Evolutionary conservation across 179 eudicot species (phyloP).

Genomic region (Amaranthus tricolor): DNA sequence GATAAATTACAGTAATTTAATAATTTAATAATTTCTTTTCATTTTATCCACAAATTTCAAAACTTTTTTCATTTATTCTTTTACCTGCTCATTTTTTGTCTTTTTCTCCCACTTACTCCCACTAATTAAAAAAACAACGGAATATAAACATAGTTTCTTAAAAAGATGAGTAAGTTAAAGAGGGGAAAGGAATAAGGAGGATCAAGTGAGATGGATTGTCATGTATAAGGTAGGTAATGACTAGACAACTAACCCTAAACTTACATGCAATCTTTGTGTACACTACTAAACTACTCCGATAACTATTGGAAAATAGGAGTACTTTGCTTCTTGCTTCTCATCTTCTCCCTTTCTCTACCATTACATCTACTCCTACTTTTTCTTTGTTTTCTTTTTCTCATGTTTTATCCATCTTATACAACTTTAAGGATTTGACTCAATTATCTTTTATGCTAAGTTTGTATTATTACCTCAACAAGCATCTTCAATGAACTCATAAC

Average conservation of each 20-base stretch:
- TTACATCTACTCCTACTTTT: slow-evolving; percentile 4
- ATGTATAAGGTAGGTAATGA: slow-evolving; percentile 49
- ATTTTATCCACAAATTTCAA: no score
- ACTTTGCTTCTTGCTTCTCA: slow-evolving; percentile 31
- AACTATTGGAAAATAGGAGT: no score
- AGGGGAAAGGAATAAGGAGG: slow-evolving; percentile 28
- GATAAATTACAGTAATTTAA: no score
- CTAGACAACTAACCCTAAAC: slow-evolving; percentile 44
- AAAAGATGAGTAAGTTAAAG: no score
- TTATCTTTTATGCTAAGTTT: slow-evolving; percentile 31
- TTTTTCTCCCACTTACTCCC: no score
- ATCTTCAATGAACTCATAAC: slow-evolving; percentile 10
- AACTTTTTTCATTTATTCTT: no score
- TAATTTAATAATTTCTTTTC: no score
- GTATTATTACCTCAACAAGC: slow-evolving; percentile 16
- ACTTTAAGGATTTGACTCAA: slow-evolving; percentile 22
- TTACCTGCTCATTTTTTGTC: no score
- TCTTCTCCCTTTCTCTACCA: neutral
- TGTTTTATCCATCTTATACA: slow-evolving; percentile 8
- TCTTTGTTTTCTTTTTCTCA: neutral
- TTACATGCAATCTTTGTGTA: slow-evolving; percentile 46
- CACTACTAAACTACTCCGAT: slow-evolving; percentile 32
- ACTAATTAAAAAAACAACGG: no score
- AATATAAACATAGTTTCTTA: no score
- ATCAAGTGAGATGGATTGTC: slow-evolving; percentile 41